Percentiles rank a stretch among this genome's conserved stretches.
These are phyloP conservation scores for Friedmanniomyces endolithicus DNA, from an alignment of 495 filamentous ascomycete genomes.

Conservation along the genomic window DNA sequence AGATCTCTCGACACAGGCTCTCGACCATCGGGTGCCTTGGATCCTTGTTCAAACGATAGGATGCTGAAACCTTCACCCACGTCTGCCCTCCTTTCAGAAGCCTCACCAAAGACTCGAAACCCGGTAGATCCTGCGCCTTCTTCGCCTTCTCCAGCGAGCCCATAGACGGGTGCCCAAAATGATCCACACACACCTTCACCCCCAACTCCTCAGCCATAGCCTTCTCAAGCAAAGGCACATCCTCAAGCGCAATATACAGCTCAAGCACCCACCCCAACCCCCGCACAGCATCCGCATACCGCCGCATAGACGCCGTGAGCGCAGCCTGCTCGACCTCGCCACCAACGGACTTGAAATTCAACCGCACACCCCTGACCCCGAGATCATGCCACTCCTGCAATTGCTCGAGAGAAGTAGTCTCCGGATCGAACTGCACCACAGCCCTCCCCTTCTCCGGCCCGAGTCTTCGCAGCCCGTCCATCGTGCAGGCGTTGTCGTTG, in stretches of 20 bases:
- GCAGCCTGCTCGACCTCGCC: constrained; percentile 29
- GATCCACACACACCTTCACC: constrained; percentile 39
- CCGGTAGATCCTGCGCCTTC: constrained; percentile 16
- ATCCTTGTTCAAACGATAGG: constrained; percentile 38
- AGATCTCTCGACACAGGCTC: constrained; percentile 28
- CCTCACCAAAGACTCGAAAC: constrained; percentile 34
- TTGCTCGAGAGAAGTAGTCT: constrained; percentile 25
- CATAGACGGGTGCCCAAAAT: constrained; percentile 31
- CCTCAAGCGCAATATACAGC: constrained; percentile 36
- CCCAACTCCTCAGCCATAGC: constrained; percentile 33
- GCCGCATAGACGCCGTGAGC: constrained; percentile 29
- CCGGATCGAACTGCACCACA: constrained; percentile 40
- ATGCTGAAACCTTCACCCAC: constrained; percentile 41
- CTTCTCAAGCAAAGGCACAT: constrained; percentile 32
- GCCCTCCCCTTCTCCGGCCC: constrained; percentile 35
- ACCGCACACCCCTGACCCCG: constrained; percentile 40
- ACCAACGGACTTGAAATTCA: constrained; percentile 40
- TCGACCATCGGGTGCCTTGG: constrained; percentile 6
- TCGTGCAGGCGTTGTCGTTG: constrained; percentile 40
- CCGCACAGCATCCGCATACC: constrained; percentile 36
- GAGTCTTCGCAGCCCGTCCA: constrained; percentile 32
- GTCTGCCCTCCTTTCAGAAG: constrained; percentile 32
- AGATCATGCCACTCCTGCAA: constrained; percentile 36
- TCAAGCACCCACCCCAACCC: constrained; percentile 39
- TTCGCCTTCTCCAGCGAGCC: constrained; percentile 6